Base-by-base conservation (phyloP, 768 basidiomycete species). In the Macrolepiota dolichaula region DNA sequence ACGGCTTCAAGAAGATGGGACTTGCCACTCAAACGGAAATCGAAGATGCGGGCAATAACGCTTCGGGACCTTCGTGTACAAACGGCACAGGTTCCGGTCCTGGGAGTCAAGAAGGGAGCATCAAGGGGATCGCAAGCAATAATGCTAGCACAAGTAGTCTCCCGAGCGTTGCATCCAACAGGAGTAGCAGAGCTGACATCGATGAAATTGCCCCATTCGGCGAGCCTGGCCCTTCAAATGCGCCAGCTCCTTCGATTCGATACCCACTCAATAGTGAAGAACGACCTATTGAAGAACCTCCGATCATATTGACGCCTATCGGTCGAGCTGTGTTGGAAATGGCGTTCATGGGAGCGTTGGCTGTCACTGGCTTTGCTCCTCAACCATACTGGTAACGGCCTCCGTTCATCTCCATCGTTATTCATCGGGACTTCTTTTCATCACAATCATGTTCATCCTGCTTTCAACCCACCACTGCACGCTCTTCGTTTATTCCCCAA, bases 1-100 rank as follows among this genome's bases (percentile, higher is more conserved):
- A 96, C 52, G 93, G 91, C 0, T 78, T 95, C 57, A 80, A 85
- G 64, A 84, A 86, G 70, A 79, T 96, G 59, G 92, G 91, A 0
- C 74, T 95, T 63, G 87, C 87, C 66, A 68, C 70, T 5, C 13
- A 58, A 1, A 32, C 66, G 12, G 19, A 32, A 7, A 63, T 66
- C 3, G 55, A 59, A 24, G 63, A 62, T 0, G 51, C 56, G 17
- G 27, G 11, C 36, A 38, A 10, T 17, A 51, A 40, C 22, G 40
- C 12, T 32, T 50, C 22, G 24, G 52, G 40, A 27, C 27, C 57
- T 51, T 59, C 50, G 17, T 24, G 40, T 3, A 38, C 38, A 19
- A 59, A 25, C 25, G 38, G 24, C 32, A 38, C 37, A 17, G 38
- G 15, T 42, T 51, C 57, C 19, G 17, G 50, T 40, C 44, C 57